Evolutionary conservation across 495 filamentous ascomycete species (phyloP).

Genomic region (Xylaria nigripes): DNA sequence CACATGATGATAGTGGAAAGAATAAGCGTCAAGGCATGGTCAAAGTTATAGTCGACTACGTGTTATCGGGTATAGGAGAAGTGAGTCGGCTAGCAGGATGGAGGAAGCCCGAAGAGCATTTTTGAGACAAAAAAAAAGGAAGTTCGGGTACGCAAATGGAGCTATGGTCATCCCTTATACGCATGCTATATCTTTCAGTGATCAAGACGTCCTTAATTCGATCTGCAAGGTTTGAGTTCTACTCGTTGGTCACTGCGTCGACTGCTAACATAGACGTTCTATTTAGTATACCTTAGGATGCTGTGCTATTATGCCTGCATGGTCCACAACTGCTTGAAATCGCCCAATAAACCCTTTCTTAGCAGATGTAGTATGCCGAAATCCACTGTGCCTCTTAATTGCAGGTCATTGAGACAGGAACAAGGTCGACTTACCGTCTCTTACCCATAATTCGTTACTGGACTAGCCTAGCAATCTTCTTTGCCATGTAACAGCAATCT

Average conservation of each 20-base stretch:
- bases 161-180: not conserved
- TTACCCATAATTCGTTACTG: not conserved
- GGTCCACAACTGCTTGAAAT: not conserved
- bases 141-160: conserved; percentile 3
- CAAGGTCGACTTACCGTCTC: not conserved
- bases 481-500: not conserved
- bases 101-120: conserved; percentile 36
- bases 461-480: not conserved
- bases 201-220: not conserved
- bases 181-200: not conserved
- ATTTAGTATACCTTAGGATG: not conserved
- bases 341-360: not conserved
- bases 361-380: not conserved
- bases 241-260: not conserved
- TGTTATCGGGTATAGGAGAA: conserved; percentile 64
- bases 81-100: conserved; percentile 63
- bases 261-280: not conserved
- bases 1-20: conserved; percentile 35
- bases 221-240: not conserved
- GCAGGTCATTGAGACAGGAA: not conserved
- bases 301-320: not conserved
- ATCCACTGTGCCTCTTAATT: not conserved
- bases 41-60: conserved; percentile 75
- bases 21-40: conserved; percentile 75
- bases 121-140: conserved; percentile 9